Evolutionary conservation across 2,329 filamentous ascomycete species (phyloP).

Genomic region (Purpureocillium lavendulum): DNA sequence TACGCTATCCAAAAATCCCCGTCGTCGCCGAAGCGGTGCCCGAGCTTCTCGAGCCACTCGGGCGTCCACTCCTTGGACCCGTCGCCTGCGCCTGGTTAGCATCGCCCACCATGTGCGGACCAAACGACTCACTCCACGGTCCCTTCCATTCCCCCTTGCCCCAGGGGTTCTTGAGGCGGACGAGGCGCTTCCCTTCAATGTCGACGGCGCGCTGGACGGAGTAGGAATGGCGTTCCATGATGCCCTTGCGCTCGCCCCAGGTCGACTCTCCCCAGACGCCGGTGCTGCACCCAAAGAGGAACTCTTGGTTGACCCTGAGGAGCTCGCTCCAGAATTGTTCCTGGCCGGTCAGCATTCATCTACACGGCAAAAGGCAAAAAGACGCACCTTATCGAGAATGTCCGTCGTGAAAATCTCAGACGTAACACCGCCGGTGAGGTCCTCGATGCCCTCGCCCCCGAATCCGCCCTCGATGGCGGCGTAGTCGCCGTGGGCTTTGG

Average conservation of each 20-base stretch:
- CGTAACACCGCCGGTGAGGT: conserved; percentile 58
- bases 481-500: conserved; percentile 75
- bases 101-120: neutral
- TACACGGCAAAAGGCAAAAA: too few species aligned
- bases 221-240: conserved; percentile 52
- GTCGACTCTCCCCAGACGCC: conserved; percentile 23
- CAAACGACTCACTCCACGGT: conserved; percentile 50
- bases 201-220: conserved; percentile 52
- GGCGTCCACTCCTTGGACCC: conserved; percentile 80
- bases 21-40: conserved; percentile 69
- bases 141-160: conserved; percentile 75
- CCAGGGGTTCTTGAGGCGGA: conserved; percentile 70
- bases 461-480: conserved; percentile 67
- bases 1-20: conserved; percentile 58
- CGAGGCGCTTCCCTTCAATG: conserved; percentile 48
- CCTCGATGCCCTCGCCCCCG: conserved; percentile 48
- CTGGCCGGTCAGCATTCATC: conserved; percentile 4
- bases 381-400: conserved; percentile 61
- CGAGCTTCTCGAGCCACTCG: conserved; percentile 65
- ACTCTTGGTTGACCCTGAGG: conserved; percentile 69
- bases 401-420: conserved; percentile 58
- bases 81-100: conserved; percentile 38
- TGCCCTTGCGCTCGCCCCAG: conserved; percentile 41
- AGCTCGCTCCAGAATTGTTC: conserved; percentile 68
- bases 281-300: conserved; percentile 57